Evolutionary conservation across 176 grass and related monocot genomes (phyloP), one percentile per base, ranked within the genome.

Genomic region (Oropetium thomaeum): DNA sequence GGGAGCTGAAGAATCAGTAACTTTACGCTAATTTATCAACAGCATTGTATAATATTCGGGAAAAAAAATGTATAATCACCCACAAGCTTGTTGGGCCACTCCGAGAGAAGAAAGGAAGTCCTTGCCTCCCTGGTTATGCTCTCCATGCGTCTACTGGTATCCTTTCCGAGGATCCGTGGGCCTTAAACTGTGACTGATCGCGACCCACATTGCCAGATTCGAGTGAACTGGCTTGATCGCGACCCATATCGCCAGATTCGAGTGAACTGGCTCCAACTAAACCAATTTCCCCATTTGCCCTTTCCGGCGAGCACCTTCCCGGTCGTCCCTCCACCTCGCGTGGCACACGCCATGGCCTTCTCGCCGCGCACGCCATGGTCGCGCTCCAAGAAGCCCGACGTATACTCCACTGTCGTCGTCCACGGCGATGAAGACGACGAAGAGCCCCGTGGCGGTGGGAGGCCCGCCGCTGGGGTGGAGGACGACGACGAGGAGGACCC

Each of bases 341-440:
- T 51, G 81, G 52, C 37, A 65, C 37, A 65, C 34, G 16, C 73
- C 67, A 97, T 97, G 95, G 88, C 89, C 33, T 93, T 87, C 86
- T 87, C 95, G 33, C 86, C 90, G 70, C 72, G 79, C 74, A 79
- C 90, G 60, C 84, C 85, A 68, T 92, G 84, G 84, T 86, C 86
- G 72, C 91, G 89, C 42, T 29, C 80, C 62, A 84, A 58, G 70
- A 89, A 84, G 65, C 71, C 81, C 61, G 88, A 93, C 61, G 68
- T 97, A 30, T 93, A 93, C 83, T 97, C 95, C 71, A 97, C 95
- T 5, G 83, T 97, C 17, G 81, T 97, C 10, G 82, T 97, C 81
- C 90, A 92, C 72, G 84, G 67, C 12, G 84, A 76, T 67, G 82
- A n/a, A n/a, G n/a, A 69, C 48, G 80, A 84, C 16, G 81, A 85